A percentile compares a stretch with the other conserved stretches of the same genome.
These are phyloP conservation scores for Pleurotus djamor DNA, from an alignment of 768 basidiomycete genomes.

Conservation along the genomic window DNA sequence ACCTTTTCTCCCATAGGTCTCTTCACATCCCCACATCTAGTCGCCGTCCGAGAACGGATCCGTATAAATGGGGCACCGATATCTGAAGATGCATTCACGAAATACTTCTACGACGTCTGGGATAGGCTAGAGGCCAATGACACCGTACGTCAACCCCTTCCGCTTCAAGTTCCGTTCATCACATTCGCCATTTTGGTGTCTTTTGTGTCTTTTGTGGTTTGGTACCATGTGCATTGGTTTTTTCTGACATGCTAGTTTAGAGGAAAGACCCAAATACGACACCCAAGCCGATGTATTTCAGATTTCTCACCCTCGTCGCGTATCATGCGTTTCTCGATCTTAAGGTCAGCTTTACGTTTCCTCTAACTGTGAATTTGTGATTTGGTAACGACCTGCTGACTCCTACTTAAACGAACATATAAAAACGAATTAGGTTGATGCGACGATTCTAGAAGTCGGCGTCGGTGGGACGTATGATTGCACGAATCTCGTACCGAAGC, in stretches of 20 bases:
- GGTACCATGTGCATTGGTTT: not conserved
- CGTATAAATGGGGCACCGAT: slow-evolving; percentile 89
- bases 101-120: slow-evolving; percentile 97
- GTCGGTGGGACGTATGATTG: slow-evolving; percentile 94
- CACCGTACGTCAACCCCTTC: slow-evolving; percentile 36
- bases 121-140: slow-evolving; percentile 68
- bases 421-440: no score
- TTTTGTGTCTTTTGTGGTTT: no score
- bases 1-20: slow-evolving; percentile 51
- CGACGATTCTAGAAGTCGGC: slow-evolving; percentile 94
- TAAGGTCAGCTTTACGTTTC: no score
- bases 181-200: no score
- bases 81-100: slow-evolving; percentile 84
- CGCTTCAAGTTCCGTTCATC: no score
- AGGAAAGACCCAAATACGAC: slow-evolving; percentile 50
- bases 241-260: slow-evolving; percentile 23
- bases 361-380: no score
- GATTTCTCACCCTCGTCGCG: slow-evolving; percentile 89
- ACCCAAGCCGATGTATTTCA: slow-evolving; percentile 89
- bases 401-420: no score
- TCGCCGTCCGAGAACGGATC: slow-evolving; percentile 94
- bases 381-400: no score
- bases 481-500: slow-evolving; percentile 92
- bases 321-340: slow-evolving; percentile 85
- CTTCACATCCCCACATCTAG: slow-evolving; percentile 95